Evolutionary conservation across 176 grass and related monocot species (phyloP), one percentile per base, ranked within the genome.

Genomic region (Tuctoria greenei): DNA sequence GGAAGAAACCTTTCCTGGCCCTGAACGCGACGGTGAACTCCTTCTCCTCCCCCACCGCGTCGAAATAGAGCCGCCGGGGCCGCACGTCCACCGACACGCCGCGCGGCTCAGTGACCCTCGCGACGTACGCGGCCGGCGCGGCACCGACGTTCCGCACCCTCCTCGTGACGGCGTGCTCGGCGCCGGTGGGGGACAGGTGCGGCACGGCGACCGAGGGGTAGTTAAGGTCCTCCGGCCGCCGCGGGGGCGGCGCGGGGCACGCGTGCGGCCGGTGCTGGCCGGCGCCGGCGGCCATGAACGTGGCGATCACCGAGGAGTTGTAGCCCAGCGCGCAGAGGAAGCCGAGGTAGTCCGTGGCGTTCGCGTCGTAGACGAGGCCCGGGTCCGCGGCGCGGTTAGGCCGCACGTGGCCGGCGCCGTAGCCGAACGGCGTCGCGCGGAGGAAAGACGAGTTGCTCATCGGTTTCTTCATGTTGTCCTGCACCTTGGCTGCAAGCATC

Each of bases 241-340:
- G 84, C 39, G 16, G 10, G 1, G 64, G 43, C 35, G 0, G 67
- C 21, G 71, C 27, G 11, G 91, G 89, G 79, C 95, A 98, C 1
- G 39, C 69, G 61, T 77, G 61, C 4, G 62, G 77, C 15, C 43
- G 4, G 3, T 41, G 36, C 21, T 11, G 63, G 28, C 8, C 28
- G 65, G 0, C 66, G 25, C 18, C 72, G n/a, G 21, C 72, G 27
- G 28, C 12, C 73, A 66, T 80, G 79, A 98, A 98, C 3, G 73
- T 71, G 61, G 80, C 84, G 38, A 92, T 88, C 20, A 67, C 23
- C 27, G 86, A 90, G 2, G 95, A 86, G 77, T 95, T 95, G 91
- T 99, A 99, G 2, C 91, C 91, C 8, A 95, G 74, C n/a, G 82
- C 79, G 36, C 89, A 99, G 43, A 95, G 73, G 77, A 98, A 95